phyloP scores from a whole-genome alignment of 305 asterid species.

The Fraxinus latifolia region DNA sequence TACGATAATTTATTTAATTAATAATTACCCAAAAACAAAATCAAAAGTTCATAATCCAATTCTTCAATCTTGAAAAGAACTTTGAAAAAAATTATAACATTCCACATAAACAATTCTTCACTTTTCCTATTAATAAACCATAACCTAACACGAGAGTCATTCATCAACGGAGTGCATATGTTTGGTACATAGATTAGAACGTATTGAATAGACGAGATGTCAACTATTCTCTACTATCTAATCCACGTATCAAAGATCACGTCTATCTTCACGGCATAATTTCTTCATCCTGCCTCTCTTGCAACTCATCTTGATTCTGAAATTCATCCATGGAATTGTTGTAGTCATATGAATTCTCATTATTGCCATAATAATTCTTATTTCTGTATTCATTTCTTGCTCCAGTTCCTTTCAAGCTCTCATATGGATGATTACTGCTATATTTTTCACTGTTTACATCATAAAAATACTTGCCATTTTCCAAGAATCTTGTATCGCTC shows the following conservation, averaged over 20 bases:
- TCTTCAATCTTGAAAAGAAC: not conserved
- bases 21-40: not conserved
- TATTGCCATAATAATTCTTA: not conserved
- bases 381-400: slow-evolving; percentile 23
- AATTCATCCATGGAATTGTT: slow-evolving; percentile 13
- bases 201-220: not conserved
- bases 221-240: not conserved
- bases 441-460: slow-evolving; percentile 34
- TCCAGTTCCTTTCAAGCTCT: slow-evolving; percentile 29
- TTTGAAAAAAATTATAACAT: not conserved
- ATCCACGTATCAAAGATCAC: not conserved
- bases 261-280: slow-evolving; percentile 13
- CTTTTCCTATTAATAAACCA: not conserved
- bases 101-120: not conserved
- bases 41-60: not conserved
- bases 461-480: slow-evolving; percentile 53
- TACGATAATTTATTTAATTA: not conserved
- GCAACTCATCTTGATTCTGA: slow-evolving; percentile 14
- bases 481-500: slow-evolving; percentile 69
- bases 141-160: not conserved
- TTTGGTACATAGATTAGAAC: not conserved
- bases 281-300: slow-evolving; percentile 18
- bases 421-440: slow-evolving; percentile 45
- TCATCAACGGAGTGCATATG: not conserved
- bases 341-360: not conserved